Conservation (phyloP, 495 filamentous ascomycete genomes). For the Lepraria neglecta region DNA sequence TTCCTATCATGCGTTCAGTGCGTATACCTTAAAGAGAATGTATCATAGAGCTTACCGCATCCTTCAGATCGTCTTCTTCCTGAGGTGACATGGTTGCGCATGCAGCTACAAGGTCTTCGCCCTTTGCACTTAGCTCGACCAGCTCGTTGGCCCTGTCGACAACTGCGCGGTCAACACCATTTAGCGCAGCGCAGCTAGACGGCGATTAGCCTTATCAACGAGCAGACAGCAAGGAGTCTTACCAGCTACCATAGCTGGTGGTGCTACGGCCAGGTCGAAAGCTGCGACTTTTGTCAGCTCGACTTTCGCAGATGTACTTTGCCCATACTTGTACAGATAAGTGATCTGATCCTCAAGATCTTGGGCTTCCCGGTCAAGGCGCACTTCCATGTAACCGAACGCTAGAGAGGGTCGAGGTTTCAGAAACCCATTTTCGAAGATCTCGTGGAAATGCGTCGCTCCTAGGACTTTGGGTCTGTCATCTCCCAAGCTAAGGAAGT, state of each 20-base stretch:
- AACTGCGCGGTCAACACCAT: constrained; percentile 67
- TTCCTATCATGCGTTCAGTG: constrained; percentile 17
- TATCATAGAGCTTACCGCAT: constrained; percentile 42
- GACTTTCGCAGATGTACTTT: not conserved
- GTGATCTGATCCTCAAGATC: constrained; percentile 69
- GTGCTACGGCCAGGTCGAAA: constrained; percentile 60
- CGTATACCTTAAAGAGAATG: not conserved
- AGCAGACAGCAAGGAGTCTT: constrained; percentile 19
- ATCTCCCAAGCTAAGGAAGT: constrained; percentile 56
- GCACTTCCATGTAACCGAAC: constrained; percentile 87
- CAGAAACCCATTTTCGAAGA: constrained; percentile 72
- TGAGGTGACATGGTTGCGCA: constrained; percentile 57
- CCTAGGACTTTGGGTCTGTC: constrained; percentile 76
- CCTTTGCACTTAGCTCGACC: constrained; percentile 58
- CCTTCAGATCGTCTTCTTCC: constrained; percentile 55
- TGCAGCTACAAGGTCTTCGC: constrained; percentile 67
- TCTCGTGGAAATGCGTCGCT: constrained; percentile 92
- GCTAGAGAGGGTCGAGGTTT: constrained; percentile 49
- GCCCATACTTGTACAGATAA: constrained; percentile 69
- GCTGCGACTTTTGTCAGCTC: constrained; percentile 25
- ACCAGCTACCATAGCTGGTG: constrained; percentile 77
- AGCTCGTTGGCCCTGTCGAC: constrained; percentile 72
- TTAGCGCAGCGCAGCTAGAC: constrained; percentile 67
- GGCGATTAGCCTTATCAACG: constrained; percentile 7
- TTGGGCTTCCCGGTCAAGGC: constrained; percentile 53